phyloP scores from a whole-genome alignment of 768 basidiomycete species.

The Pilatotrama ljubarskyi region DNA sequence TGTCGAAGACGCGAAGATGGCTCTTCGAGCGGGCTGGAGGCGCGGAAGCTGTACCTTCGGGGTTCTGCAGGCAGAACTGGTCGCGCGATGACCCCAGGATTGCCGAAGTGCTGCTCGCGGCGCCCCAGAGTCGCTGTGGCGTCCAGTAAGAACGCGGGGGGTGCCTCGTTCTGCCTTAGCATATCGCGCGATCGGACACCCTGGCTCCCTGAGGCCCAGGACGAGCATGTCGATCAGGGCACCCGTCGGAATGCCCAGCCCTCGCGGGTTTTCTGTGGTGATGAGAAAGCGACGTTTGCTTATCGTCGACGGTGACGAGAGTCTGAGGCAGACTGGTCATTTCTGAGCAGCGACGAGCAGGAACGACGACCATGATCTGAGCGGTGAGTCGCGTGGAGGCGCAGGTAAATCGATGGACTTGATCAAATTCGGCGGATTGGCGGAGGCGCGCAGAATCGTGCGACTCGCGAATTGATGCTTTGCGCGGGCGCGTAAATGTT shows the following conservation, averaged over 20 bases:
- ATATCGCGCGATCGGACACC: not conserved
- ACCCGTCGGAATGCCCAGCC: not conserved
- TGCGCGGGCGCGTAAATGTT: not conserved
- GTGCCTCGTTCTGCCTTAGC: not conserved
- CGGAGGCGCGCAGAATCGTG: not conserved
- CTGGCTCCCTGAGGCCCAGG: not conserved
- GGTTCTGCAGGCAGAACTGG: not conserved
- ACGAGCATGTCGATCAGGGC: constrained; percentile 11
- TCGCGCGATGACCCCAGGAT: not conserved
- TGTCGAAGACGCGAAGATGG: constrained; percentile 2
- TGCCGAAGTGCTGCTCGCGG: too few species aligned
- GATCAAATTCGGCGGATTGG: not conserved
- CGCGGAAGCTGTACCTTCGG: not conserved
- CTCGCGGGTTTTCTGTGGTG: not conserved
- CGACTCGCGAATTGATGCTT: too few species aligned
- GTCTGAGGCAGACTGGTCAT: not conserved
- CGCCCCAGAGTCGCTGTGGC: not conserved
- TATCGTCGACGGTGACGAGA: not conserved
- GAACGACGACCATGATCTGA: not conserved
- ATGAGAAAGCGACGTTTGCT: too few species aligned
- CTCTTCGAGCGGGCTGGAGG: not conserved
- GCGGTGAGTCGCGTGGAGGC: not conserved
- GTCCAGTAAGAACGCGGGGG: not conserved
- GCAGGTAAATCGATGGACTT: not conserved
- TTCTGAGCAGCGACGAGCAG: not conserved